Base-by-base conservation (phyloP, 306 rosid genomes). In the Carpinus viminea region DNA sequence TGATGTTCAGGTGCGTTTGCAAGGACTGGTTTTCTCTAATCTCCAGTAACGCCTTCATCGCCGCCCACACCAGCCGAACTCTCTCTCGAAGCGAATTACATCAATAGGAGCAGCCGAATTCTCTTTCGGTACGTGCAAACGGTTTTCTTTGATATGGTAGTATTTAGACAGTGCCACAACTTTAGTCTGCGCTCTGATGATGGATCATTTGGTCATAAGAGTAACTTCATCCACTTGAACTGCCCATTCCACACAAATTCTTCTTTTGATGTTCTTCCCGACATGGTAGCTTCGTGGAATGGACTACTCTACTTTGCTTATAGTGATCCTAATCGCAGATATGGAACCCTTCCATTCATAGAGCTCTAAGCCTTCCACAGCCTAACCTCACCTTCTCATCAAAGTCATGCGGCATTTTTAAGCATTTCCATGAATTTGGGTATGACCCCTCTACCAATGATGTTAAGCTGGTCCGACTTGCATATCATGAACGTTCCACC, bases 11-110 rank as follows among this genome's bases (percentile, higher is more conserved):
- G 66, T 34, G 55, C 34, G 74, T 79, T 34, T 73, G 43, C 83
- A 64, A 65, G 16, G 36, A 55, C 3, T 79, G 83, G 74, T 41
- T 43, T 45, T 41, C 83, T 52, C 21, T 79, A 41, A 53, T 79
- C 20, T 50, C 68, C 28, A 7, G 16, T 51, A 1, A 5, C 17
- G 31, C 12, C 4, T 79, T 73, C 74, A 73, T 79, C 51, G 38
- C 46, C 38, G 17, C 6, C 46, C 83, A 73, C 78, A 71, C 57
- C 52, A 59, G 4, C 28, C 16, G 65, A 8, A 31, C 64, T 57
- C 43, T 38, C 0, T 59, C 72, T 47, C 51, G 8, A 47, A 47
- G 51, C 15, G 0, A 48, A 48, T 48, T 3, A 48, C 52, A 31
- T 26, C 18, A 57, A 16, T 31, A 59, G 26, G 34, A 57, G 50